phyloP scores from a whole-genome alignment of 441 rosid genomes.

The Gossypium lobatum region DNA sequence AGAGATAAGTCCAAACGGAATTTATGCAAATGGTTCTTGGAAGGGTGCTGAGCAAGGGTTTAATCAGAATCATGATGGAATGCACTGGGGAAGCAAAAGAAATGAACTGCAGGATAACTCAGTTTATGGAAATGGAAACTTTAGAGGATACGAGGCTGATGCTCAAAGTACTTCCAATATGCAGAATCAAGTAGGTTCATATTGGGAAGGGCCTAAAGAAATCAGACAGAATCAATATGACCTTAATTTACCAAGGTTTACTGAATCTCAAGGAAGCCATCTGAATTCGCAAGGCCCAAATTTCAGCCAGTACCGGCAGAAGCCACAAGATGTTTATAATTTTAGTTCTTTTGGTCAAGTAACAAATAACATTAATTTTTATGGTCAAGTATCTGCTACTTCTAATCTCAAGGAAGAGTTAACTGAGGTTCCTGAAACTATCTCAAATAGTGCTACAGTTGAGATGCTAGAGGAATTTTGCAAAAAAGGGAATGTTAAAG shows the following conservation, averaged over 20 bases:
- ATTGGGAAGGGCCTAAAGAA: background rate
- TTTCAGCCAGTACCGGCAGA: too few relatives aligned
- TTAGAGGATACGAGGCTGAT: background rate
- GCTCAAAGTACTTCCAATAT: background rate
- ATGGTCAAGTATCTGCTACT: too few relatives aligned
- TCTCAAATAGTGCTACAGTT: too few relatives aligned
- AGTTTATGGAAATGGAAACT: background rate
- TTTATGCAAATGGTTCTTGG: background rate
- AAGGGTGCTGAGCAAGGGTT: slow-evolving; percentile 6
- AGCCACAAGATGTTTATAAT: too few relatives aligned
- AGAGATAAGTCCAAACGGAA: slow-evolving; percentile 2
- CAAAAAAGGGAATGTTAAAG: too few relatives aligned
- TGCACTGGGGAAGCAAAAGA: slow-evolving; percentile 7
- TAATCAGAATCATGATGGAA: slow-evolving; percentile 16
- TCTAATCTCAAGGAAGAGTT: too few relatives aligned
- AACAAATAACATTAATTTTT: too few relatives aligned
- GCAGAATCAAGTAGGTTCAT: background rate
- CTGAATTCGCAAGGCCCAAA: too few relatives aligned
- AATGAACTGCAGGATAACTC: slow-evolving; percentile 9
- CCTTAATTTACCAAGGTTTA: background rate
- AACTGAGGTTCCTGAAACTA: too few relatives aligned
- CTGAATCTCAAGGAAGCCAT: background rate
- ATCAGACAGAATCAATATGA: background rate
- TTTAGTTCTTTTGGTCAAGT: too few relatives aligned
- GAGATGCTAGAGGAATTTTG: too few relatives aligned